These are phyloP conservation scores for Dorcoceras hygrometricum DNA, from an alignment of 257 asterid species.

Conservation along the genomic window DNA sequence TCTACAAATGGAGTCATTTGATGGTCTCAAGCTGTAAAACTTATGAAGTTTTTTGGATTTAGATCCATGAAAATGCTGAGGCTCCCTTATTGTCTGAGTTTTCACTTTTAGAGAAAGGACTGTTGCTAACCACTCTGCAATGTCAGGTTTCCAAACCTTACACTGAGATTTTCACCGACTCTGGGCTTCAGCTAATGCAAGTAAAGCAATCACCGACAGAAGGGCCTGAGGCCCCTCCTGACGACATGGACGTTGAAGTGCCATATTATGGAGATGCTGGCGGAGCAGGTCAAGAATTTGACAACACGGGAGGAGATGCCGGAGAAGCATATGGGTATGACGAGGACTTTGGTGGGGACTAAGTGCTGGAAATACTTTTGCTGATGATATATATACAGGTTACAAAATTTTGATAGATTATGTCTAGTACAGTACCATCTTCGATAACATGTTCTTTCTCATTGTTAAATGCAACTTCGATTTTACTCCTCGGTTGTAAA, in stretches of 20 bases:
- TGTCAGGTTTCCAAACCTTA: slow-evolving; percentile 87
- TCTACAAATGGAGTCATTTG: neutral
- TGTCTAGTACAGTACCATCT: too few species aligned
- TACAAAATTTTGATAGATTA: too few species aligned
- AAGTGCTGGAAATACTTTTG: neutral
- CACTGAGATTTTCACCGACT: slow-evolving; percentile 51
- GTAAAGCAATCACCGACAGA: slow-evolving; percentile 31
- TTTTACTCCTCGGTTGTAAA: too few species aligned
- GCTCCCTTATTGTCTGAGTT: neutral
- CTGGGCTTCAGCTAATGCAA: slow-evolving; percentile 45
- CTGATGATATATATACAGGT: too few species aligned
- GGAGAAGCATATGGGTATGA: slow-evolving; percentile 48
- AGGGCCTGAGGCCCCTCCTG: slow-evolving; percentile 25
- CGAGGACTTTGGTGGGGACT: slow-evolving; percentile 61
- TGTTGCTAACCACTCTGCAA: slow-evolving; percentile 6
- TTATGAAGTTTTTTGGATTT: neutral
- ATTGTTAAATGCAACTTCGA: too few species aligned
- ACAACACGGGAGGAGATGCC: slow-evolving; percentile 54
- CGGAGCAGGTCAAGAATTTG: slow-evolving; percentile 32
- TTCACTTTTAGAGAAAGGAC: neutral
- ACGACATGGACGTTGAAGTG: slow-evolving; percentile 37
- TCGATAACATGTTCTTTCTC: too few species aligned
- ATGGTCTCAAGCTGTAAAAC: neutral
- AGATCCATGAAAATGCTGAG: neutral
- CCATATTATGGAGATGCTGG: slow-evolving; percentile 25